Evolutionary conservation across 2,329 filamentous ascomycete genomes (phyloP).

Genomic region (Cadophora malorum): DNA sequence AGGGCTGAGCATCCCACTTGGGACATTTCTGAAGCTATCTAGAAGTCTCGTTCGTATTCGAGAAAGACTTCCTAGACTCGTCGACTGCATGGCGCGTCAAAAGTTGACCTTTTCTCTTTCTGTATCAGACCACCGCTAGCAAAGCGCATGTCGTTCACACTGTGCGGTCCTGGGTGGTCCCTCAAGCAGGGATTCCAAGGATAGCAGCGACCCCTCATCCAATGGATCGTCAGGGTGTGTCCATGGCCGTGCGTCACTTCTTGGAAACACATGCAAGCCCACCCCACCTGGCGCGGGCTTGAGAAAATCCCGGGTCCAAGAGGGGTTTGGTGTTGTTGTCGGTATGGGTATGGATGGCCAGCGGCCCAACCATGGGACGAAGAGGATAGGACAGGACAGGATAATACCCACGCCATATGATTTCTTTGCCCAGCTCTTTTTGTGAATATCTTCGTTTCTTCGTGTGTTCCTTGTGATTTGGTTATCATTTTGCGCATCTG

Average conservation of each 20-base stretch:
- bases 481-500: not conserved
- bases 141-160: not conserved
- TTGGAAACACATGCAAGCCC: constrained; percentile 3
- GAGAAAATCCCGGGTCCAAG: not conserved
- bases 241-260: constrained; percentile 17
- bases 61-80: not conserved
- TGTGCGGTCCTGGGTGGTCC: not conserved
- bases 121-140: constrained; percentile 5
- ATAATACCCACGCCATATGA: not conserved
- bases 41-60: constrained; percentile 25
- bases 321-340: not conserved
- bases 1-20: constrained; percentile 12
- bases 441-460: constrained; percentile 25
- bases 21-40: constrained; percentile 24
- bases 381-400: not conserved
- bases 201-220: constrained; percentile 3
- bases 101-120: not conserved
- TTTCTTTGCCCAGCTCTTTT: not conserved
- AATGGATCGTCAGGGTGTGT: constrained; percentile 6
- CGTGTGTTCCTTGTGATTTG: not conserved
- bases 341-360: not conserved
- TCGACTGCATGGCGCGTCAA: constrained; percentile 15
- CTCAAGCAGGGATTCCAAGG: not conserved
- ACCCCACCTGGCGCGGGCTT: not conserved
- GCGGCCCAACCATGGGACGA: not conserved